Conservation (phyloP, 148 eudicot genomes). For the Euryodendron excelsum region DNA sequence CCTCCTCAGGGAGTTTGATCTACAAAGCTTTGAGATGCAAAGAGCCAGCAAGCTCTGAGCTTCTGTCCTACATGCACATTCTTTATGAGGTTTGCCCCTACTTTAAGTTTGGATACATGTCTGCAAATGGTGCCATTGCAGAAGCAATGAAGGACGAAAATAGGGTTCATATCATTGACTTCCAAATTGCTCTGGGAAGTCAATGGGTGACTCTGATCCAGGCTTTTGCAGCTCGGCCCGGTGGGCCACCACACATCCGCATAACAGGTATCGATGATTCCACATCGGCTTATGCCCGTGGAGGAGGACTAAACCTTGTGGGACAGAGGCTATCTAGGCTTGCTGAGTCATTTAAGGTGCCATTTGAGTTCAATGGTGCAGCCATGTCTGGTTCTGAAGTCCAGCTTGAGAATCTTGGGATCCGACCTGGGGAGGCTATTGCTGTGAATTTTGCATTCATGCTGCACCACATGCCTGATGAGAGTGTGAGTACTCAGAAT, state of each 20-base stretch:
- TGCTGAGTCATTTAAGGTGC: conserved; percentile 50
- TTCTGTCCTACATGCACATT: conserved; percentile 56
- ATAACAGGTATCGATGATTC: conserved; percentile 68
- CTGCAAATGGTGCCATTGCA: conserved; percentile 72
- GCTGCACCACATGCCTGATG: conserved; percentile 67
- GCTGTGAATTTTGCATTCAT: conserved; percentile 66
- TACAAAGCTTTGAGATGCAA: conserved; percentile 45
- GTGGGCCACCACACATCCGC: conserved; percentile 64
- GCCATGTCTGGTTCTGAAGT: conserved; percentile 38
- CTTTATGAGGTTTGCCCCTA: conserved; percentile 68
- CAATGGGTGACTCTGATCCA: conserved; percentile 69
- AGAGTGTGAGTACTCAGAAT: conserved; percentile 60
- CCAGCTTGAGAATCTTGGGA: conserved; percentile 33
- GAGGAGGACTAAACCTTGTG: conserved; percentile 57
- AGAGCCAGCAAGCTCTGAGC: conserved; percentile 46
- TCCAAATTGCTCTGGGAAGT: conserved; percentile 61
- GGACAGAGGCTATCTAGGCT: conserved; percentile 52
- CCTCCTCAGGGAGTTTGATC: conserved; percentile 55
- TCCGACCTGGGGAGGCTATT: conserved; percentile 46
- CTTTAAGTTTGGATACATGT: conserved; percentile 71
- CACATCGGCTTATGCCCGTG: conserved; percentile 61
- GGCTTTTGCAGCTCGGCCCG: conserved; percentile 66
- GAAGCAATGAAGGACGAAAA: conserved; percentile 59
- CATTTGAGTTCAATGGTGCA: conserved; percentile 57
- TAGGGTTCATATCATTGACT: conserved; percentile 60